Base-by-base conservation (phyloP, 768 basidiomycete species). In the Naganishia vishniacii region DNA sequence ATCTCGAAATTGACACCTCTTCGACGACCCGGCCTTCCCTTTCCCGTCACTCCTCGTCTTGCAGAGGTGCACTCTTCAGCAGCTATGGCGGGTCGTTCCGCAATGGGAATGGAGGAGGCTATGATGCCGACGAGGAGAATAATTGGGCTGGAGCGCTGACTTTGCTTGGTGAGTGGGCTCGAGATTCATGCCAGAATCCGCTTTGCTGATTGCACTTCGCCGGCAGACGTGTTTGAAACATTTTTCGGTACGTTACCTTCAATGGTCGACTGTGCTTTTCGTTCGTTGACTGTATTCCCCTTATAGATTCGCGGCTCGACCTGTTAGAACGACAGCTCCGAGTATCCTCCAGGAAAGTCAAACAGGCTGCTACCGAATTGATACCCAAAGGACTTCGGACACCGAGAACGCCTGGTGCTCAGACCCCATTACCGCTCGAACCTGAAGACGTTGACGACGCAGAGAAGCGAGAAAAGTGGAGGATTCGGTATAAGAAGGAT, bases 161-260 rank as follows among this genome's bases (percentile, higher is more conserved):
- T 2, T 79, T 94, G 28, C 81, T 93, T 6, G 91, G 91, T 91
- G 72, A 63, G 83, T 76, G 47, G 59, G 34, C 31, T 31, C 58
- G 63, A 26, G 16, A 25, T 18, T 40, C 44, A 34, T 56, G 37
- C 9, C 25, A 23, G 25, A 48, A 45, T 48, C 6, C 11, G 11
- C 34, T 32, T 41, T 34, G 41, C n/a, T 23, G 47, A 26, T 48
- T 4, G 15, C 25, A 8, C 32, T 45, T 59, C 3, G 32, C 12
- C 20, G 23, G 26, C 37, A 93, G 92, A 95, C 77, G 94, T 92
- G 9, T 81, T 92, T 75, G 92, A 95, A 78, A 95, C 92, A 0
- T 95, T 88, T 73, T 94, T 92, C 74, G 75, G 73, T 74, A 41
- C 37, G 70, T 44, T 25, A 40, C 5, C 32, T 16, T 47, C 28